Base-by-base conservation (phyloP, 495 filamentous ascomycete species). In the Penicillium coprophilum region DNA sequence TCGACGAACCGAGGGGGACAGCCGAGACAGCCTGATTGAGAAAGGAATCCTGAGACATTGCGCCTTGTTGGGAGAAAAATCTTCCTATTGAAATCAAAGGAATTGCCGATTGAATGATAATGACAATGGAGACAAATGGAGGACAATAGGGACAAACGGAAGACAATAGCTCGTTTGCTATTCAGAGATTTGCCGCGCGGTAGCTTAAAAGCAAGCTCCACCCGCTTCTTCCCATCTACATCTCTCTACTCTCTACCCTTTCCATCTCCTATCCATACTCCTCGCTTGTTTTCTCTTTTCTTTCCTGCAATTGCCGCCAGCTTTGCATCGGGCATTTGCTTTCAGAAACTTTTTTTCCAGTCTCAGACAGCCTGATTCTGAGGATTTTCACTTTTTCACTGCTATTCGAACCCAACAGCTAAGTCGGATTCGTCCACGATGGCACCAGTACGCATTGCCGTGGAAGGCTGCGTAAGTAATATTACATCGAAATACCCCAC, bases 1-100 rank as follows among this genome's bases (percentile, higher is more conserved):
- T 78, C 6, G 80, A 75, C 4, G 82, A 78, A 40, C 77, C 78
- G 15, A 56, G 21, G 20, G 71, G 52, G 15, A 85, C 62, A 24
- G 71, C 59, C 34, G 70, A 65, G 0, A 78, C 77, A 46, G 82
- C 72, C 45, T 78, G 61, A 44, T 69, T 71, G 9, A 84, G 66
- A 58, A 78, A 83, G 12, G 73, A 60, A 23, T 76, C 73, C 34
- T 68, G 64, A 50, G 71, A 57, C 72, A 78, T 76, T 38, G 10
- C 3, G 15, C n/a, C 63, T 13, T 19, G 40, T 27, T 39, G 32
- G 3, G 28, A 28, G 4, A 23, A 1, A 50, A 28, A 1, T 3
- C 12, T 13, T 17, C 11, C 4, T 36, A 51, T 19, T 39, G 7
- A n/a, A 40, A 31, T 31, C 8, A 7, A 23, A 24, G 8, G 6